Base-by-base conservation (phyloP, 768 basidiomycete species). In the Russula sp. region DNA sequence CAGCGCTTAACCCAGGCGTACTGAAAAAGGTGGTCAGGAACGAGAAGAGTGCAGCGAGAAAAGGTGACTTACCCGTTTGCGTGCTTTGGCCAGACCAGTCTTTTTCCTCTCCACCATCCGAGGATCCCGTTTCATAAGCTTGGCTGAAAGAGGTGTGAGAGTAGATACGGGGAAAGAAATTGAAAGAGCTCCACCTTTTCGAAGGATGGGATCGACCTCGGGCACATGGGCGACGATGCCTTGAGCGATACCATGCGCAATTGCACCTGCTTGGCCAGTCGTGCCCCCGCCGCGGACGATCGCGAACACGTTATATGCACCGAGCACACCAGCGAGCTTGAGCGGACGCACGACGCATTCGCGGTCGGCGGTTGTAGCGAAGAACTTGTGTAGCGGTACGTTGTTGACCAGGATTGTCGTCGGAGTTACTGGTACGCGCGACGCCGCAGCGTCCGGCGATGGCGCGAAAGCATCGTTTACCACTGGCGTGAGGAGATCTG, bases 31-130 rank as follows among this genome's bases (percentile, higher is more conserved):
- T 32, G 2, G 24, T 69, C 42, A 74, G 72, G 26, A 38, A 52
- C 40, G 48, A 49, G 22, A 64, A 16, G 28, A 34, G 58, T 18
- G 67, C 44, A 67, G 51, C 65, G 40, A 50, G 42, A 22, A 53
- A 44, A 44, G n/a, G 36, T 62, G 14, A 24, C 91, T 50, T 75
- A 94, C 93, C 78, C 83, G 82, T 78, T 95, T 94, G 76, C 95
- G 86, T 64, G 96, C 94, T 79, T 97, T 97, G 64, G 89, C 85
- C 71, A 85, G 75, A 63, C 92, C 92, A 18, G 96, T 92, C 83
- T 99, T 99, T 80, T 99, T 99, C 71, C 96, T 83, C 78, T 99
- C 96, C 34, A 97, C 95, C 92, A 96, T 92, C 76, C 97, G 89
- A 52, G 94, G 93, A 80, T 99, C 96, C 71, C 95, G 86, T 74